Evolutionary conservation across 805 yeast species (phyloP).

Genomic region (Teunomyces aglyptinius): DNA sequence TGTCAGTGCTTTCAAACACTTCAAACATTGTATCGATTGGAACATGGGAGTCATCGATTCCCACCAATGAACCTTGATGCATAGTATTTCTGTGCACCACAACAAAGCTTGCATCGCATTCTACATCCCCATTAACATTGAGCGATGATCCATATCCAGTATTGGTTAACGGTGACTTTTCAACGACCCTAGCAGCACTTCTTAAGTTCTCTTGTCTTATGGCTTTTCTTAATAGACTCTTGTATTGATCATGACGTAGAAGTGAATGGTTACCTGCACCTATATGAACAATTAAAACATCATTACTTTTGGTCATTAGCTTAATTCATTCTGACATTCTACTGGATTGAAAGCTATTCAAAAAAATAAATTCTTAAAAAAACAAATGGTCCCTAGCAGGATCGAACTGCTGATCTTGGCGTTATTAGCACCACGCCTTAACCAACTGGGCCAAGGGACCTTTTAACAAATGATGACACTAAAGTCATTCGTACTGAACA

Average conservation of each 20-base stretch:
- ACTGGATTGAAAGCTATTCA: neutral
- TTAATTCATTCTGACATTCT: neutral
- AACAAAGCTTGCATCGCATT: constrained; percentile 44
- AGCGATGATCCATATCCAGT: constrained; percentile 51
- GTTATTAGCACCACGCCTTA: constrained; percentile 60
- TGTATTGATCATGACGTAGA: constrained; percentile 19
- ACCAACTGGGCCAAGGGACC: constrained; percentile 62
- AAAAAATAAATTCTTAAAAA: neutral
- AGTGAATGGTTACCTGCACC: constrained; percentile 51
- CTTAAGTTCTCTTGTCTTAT: constrained; percentile 13
- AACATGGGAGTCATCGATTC: constrained; percentile 8
- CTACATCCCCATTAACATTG: constrained; percentile 38
- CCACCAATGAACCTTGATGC: constrained; percentile 8
- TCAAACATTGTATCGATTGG: constrained; percentile 34
- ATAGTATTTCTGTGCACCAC: constrained; percentile 9
- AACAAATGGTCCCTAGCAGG: constrained; percentile 29
- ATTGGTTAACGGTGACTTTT: constrained; percentile 42
- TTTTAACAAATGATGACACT: too few relatives aligned
- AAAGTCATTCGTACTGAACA: neutral
- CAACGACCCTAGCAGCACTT: constrained; percentile 26
- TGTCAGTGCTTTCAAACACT: constrained; percentile 22
- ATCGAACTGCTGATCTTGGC: constrained; percentile 52
- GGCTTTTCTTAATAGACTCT: constrained; percentile 26
- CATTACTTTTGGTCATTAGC: neutral
- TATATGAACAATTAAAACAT: constrained; percentile 36